phyloP scores from a whole-genome alignment of 2,329 filamentous ascomycete species.

The Emmonsiellopsis sp. region DNA sequence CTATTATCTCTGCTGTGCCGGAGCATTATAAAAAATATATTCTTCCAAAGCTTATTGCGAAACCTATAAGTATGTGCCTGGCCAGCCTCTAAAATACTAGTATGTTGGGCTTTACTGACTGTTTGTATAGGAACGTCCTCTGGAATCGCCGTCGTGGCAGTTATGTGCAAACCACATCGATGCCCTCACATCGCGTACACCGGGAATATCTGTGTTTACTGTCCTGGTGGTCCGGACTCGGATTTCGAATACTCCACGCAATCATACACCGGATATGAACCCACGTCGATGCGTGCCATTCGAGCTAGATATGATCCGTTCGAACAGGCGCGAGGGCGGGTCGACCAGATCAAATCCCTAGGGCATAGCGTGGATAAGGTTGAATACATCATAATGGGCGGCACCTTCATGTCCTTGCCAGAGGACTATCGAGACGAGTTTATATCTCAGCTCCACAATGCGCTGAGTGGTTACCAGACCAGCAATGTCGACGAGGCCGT shows the following conservation, averaged over 20 bases:
- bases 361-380: constrained; percentile 98
- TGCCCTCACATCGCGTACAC: constrained; percentile 98
- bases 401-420: constrained; percentile 95
- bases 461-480: constrained; percentile 90
- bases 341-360: constrained; percentile 91
- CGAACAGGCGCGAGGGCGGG: constrained; percentile 88
- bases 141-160: constrained; percentile 93
- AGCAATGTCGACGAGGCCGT: constrained; percentile 93
- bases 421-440: constrained; percentile 86
- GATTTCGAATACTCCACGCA: constrained; percentile 99
- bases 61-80: constrained; percentile 67
- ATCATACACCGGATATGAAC: constrained; percentile 97
- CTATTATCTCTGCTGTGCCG: constrained; percentile 96
- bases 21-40: constrained; percentile 99
- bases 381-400: constrained; percentile 99
- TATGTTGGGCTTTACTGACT: not conserved
- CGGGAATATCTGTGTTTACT: constrained; percentile 98
- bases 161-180: constrained; percentile 98
- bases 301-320: constrained; percentile 95
- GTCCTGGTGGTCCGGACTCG: constrained; percentile 91
- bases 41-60: constrained; percentile 87
- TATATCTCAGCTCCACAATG: constrained; percentile 92
- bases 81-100: not conserved
- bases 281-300: constrained; percentile 96
- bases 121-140: constrained; percentile 67